Evolutionary conservation across 108 stramenopile genomes (phyloP).

Genomic region (Cyclotella baltica): DNA sequence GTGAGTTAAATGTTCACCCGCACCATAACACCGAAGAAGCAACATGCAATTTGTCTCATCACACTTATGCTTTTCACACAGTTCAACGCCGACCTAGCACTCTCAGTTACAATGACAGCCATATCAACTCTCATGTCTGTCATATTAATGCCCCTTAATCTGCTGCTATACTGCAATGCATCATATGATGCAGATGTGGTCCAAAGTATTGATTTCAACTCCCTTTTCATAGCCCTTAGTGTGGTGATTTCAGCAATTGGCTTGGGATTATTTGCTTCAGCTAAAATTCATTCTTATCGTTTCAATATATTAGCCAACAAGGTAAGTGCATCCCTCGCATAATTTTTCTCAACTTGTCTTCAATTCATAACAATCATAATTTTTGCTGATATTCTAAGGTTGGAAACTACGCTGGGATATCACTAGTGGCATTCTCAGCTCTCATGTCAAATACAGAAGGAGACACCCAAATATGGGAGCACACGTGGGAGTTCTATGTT

Average conservation of each 20-base stretch:
- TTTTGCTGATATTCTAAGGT: conserved; percentile 24
- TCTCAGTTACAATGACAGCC: conserved; percentile 88
- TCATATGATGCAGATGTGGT: conserved; percentile 70
- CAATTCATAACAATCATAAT: not conserved
- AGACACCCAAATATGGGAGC: conserved; percentile 74
- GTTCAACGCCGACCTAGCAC: conserved; percentile 90
- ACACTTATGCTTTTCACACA: conserved; percentile 65
- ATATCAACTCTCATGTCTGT: conserved; percentile 77
- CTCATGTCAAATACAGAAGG: conserved; percentile 68
- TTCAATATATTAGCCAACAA: conserved; percentile 73
- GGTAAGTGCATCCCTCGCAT: not conserved
- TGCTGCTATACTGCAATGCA: conserved; percentile 74
- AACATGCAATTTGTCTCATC: not conserved
- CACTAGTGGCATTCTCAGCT: conserved; percentile 71
- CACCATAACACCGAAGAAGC: not conserved
- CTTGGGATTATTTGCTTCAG: conserved; percentile 64
- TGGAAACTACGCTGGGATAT: conserved; percentile 76
- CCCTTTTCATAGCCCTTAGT: conserved; percentile 72
- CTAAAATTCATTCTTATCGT: conserved; percentile 55
- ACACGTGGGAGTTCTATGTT: conserved; percentile 80
- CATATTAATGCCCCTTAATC: conserved; percentile 80
- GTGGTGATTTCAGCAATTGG: conserved; percentile 81
- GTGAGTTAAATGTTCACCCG: not conserved
- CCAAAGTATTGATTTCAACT: conserved; percentile 66
- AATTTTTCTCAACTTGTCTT: not conserved